Percentiles rank a stretch among this genome's conserved stretches.
These are phyloP conservation scores for Geotrichum carabidarum DNA, from an alignment of 1,139 yeast species.

Conservation along the genomic window DNA sequence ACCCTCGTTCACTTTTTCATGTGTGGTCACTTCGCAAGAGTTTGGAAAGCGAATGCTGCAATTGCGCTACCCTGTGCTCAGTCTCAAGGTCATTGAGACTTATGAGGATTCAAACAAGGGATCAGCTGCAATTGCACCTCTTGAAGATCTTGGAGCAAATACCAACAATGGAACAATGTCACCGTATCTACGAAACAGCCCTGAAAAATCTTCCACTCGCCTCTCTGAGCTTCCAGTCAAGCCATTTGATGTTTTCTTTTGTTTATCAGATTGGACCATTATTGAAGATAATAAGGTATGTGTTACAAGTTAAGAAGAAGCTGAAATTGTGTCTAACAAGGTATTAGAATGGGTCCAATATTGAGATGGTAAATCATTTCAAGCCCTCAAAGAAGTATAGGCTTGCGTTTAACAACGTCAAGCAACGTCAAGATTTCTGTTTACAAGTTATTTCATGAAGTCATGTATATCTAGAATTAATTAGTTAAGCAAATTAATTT, in stretches of 20 bases:
- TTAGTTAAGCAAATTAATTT: background rate
- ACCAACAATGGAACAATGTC: background rate
- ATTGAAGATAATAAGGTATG: constrained; percentile 6
- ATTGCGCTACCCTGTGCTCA: constrained; percentile 4
- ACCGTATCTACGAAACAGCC: background rate
- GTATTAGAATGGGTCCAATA: background rate
- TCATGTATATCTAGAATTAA: background rate
- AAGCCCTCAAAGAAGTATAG: background rate
- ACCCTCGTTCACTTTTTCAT: background rate
- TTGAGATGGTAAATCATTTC: background rate
- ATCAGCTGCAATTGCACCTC: background rate
- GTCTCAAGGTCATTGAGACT: constrained; percentile 6
- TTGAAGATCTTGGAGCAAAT: background rate
- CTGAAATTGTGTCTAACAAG: background rate
- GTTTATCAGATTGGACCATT: constrained; percentile 3
- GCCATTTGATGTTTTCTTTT: constrained; percentile 1
- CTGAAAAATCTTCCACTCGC: background rate
- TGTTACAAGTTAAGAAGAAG: background rate
- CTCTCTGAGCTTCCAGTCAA: background rate
- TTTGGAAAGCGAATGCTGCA: constrained; percentile 6
- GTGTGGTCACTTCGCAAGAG: constrained; percentile 5
- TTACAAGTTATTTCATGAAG: background rate
- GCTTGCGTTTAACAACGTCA: background rate
- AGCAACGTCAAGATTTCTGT: constrained; percentile 8
- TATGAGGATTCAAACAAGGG: background rate